A percentile compares a stretch with the other conserved stretches of the same genome.
Evolutionary conservation across 169 alveolate species (phyloP).

Genomic region (Theileria orientalis): DNA sequence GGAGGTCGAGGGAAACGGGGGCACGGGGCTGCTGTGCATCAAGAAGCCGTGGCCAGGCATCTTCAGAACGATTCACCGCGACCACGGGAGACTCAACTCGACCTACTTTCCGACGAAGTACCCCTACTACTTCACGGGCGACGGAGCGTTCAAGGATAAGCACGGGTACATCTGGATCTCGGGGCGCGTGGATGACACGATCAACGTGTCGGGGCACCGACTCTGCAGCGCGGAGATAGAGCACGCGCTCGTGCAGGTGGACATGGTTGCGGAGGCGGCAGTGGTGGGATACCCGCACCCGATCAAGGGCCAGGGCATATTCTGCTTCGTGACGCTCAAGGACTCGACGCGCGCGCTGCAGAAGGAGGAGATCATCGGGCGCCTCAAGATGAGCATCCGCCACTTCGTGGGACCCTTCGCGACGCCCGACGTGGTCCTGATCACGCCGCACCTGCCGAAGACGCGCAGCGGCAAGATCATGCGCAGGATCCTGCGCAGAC

Average conservation of each 20-base stretch:
- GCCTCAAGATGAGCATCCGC: conserved; percentile 30
- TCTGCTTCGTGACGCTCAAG: conserved; percentile 85
- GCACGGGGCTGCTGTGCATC: conserved; percentile 83
- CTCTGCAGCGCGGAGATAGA: conserved; percentile 92
- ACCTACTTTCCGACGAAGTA: conserved; percentile 85
- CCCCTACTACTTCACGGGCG: conserved; percentile 90
- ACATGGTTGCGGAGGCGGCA: conserved; percentile 87
- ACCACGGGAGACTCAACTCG: conserved; percentile 81
- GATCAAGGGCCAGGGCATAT: conserved; percentile 90
- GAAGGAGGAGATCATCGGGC: conserved; percentile 19
- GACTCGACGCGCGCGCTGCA: conserved; percentile 21
- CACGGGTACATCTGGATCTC: conserved; percentile 94
- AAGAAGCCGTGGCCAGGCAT: conserved; percentile 89
- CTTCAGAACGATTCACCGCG: conserved; percentile 85
- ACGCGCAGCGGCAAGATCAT: conserved; percentile 91
- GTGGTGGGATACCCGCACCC: conserved; percentile 91
- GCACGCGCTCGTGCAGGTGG: conserved; percentile 86
- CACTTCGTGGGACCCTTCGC: conserved; percentile 89
- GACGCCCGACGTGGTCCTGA: conserved; percentile 86
- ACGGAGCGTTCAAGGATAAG: conserved; percentile 92
- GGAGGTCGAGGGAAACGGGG: conserved; percentile 75
- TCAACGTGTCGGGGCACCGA: conserved; percentile 91
- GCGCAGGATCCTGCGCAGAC: conserved; percentile 88
- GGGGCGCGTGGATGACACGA: conserved; percentile 95
- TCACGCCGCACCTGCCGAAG: conserved; percentile 87